Base-by-base conservation (phyloP, 2,329 filamentous ascomycete species). In the Colletotrichum truncatum region DNA sequence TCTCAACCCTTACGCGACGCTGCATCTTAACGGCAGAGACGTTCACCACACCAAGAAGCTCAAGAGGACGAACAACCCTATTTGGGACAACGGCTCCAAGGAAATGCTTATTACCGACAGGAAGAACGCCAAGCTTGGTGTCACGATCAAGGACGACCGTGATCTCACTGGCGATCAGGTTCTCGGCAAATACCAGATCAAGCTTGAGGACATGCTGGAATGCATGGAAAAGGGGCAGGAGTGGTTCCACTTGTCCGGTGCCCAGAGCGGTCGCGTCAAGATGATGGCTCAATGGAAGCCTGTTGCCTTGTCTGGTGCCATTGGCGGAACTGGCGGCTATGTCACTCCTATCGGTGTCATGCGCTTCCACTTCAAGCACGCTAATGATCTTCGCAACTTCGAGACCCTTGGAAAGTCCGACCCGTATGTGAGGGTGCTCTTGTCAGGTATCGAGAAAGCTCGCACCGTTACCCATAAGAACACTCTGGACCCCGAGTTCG, bases 321-420 rank as follows among this genome's bases (percentile, higher is more conserved):
- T 89, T 8, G 89, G 89, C 46, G 90, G 92, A 57, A 93, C 92
- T 57, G 93, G 93, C 53, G 96, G 96, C 60, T 99, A 99, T 77
- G 85, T 97, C 64, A 95, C 93, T 2, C 96, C 96, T 0, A 93
- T 99, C 69, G 96, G 96, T 79, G 94, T 99, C 21, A 93, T 98
- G 89, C 91, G 96, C 68, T 85, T 99, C 70, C 94, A 99, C 78
- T 95, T 98, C 83, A 88, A 93, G 80, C 90, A 88, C 73, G 96
- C 93, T 28, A 87, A 85, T 52, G 89, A 94, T 71, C 86, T 99
- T 43, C 92, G 94, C 65, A 99, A 99, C 76, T 86, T 98, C 56
- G 96, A 99, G 79, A 93, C 93, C 3, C 88, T 99, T 77, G 96
- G 96, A 79, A 98, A 98, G 79, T 98, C 96, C 1, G 97, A 99